A percentile compares a stretch with the other conserved stretches of the same genome.
These are phyloP conservation scores for Phellinidium pouzarii DNA, from an alignment of 1,284 basidiomycete genomes.

Conservation along the genomic window DNA sequence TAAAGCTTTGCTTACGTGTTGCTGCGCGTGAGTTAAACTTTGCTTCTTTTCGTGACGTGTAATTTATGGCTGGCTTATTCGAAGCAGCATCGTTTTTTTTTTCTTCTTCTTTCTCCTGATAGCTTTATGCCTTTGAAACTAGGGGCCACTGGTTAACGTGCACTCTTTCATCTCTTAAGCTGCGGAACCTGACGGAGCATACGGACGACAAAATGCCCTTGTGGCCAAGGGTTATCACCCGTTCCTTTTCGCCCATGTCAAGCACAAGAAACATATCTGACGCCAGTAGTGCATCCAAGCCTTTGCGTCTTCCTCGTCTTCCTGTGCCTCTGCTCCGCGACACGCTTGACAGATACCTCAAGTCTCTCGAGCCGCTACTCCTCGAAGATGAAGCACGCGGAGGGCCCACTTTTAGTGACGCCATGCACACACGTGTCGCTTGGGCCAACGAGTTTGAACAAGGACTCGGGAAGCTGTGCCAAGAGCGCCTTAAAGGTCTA, in stretches of 20 bases:
- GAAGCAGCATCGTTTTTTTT: too few relatives aligned
- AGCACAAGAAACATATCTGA: conserved; percentile 5
- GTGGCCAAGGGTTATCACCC: neutral
- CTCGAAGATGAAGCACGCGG: conserved; percentile 65
- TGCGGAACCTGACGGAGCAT: too few relatives aligned
- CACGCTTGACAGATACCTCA: conserved; percentile 77
- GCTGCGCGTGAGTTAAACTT: neutral
- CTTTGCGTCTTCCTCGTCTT: conserved; percentile 49
- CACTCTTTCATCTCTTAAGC: too few relatives aligned
- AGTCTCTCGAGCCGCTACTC: conserved; percentile 75
- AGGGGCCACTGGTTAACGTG: too few relatives aligned
- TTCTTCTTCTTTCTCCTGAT: too few relatives aligned
- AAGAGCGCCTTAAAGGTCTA: conserved; percentile 77
- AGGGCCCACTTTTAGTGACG: conserved; percentile 46
- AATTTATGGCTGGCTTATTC: too few relatives aligned
- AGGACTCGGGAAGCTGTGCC: conserved; percentile 67
- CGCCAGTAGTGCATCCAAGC: neutral
- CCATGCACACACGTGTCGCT: conserved; percentile 53
- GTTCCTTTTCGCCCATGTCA: neutral
- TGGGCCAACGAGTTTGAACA: conserved; percentile 70
- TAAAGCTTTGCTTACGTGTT: conserved; percentile 9
- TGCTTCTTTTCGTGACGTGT: neutral
- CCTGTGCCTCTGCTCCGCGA: conserved; percentile 78
- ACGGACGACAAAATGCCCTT: too few relatives aligned
- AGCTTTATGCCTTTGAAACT: too few relatives aligned